Percentiles rank a stretch among this genome's conserved stretches.
phyloP scores from a whole-genome alignment of 495 filamentous ascomycete genomes.

The Mytilinidion resinicola region DNA sequence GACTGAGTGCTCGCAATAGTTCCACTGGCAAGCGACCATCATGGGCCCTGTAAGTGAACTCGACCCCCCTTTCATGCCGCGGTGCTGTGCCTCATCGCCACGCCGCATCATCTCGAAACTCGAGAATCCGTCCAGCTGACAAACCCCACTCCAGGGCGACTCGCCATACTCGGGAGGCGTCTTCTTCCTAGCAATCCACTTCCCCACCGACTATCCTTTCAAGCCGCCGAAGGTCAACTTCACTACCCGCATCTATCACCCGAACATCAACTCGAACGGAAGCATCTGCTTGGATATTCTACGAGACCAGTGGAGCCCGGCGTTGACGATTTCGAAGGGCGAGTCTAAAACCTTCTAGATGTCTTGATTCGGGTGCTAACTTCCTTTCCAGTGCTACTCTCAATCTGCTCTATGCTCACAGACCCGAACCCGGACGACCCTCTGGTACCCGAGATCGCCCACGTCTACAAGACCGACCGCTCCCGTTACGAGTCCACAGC shows the following conservation, averaged over 20 bases:
- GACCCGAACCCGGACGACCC: conserved; percentile 99
- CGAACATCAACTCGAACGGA: conserved; percentile 99
- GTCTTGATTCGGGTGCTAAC: not conserved
- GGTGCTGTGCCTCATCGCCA: not conserved
- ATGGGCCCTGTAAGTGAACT: conserved; percentile 88
- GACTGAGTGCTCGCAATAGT: conserved; percentile 48
- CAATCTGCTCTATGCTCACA: conserved; percentile 99
- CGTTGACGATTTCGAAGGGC: conserved; percentile 98
- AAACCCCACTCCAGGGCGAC: conserved; percentile 55
- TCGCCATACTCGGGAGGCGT: conserved; percentile 95
- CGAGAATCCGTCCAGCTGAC: conserved; percentile 10
- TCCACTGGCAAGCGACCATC: conserved; percentile 99
- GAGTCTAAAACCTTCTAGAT: conserved; percentile 24
- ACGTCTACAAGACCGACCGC: conserved; percentile 99
- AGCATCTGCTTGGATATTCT: conserved; percentile 98
- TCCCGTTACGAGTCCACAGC: conserved; percentile 92
- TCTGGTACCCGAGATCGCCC: conserved; percentile 95
- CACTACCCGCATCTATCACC: conserved; percentile 98
- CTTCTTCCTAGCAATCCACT: conserved; percentile 97
- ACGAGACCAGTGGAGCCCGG: conserved; percentile 98
- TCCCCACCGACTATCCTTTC: conserved; percentile 99
- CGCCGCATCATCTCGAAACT: not conserved
- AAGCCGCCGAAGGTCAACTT: conserved; percentile 99
- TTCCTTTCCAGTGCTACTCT: conserved; percentile 67
- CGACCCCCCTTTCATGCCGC: not conserved